Evolutionary conservation across 106 monocot genomes (phyloP), one percentile per base, ranked within the genome.

Genomic region (Dendrobium nobile): DNA sequence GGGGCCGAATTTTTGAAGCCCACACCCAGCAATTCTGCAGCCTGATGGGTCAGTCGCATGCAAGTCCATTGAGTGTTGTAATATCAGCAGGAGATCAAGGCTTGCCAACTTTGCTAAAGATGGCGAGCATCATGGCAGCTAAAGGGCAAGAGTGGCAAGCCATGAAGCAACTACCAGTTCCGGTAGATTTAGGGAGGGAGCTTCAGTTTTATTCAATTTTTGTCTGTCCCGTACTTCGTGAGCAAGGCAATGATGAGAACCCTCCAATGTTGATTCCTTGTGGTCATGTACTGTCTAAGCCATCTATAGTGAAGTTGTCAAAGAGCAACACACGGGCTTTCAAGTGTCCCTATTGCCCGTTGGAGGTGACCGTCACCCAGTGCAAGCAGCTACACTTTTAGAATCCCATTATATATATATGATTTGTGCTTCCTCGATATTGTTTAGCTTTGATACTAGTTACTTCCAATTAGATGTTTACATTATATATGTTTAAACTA

Each of bases 241-340:
- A 93, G 78, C 90, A 87, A n/a, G 90, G 47, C 31, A 85, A 80
- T 9, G 88, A 93, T 1, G 93, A 93, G 81, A 90, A 93, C 59
- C 90, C 90, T 0, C 93, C 93, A 0, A 93, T 93, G 93, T 59
- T 90, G 82, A 90, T 93, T 88, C 93, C 88, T 0, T 93, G 93
- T 48, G 93, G 90, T 17, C 93, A 93, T 7, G 93, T 89, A 5
- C 74, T 93, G 17, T 90, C 84, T 3, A 88, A 84, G 77, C 93
- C 88, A 47, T 83, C 87, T 0, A 82, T 93, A n/a, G 79, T 84
- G 73, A 93, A 93, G 79, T 82, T 93, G 16, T 90, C 88, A 0
- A 90, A 90, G 80, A 88, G 83, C 75, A 90, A 86, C 58, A 87
- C 88, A 0, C 77, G 88, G 26, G 26, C 77, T 2, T 93, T 93